phyloP scores from a whole-genome alignment of 257 asterid genomes.

The Thymus quinquecostatus region DNA sequence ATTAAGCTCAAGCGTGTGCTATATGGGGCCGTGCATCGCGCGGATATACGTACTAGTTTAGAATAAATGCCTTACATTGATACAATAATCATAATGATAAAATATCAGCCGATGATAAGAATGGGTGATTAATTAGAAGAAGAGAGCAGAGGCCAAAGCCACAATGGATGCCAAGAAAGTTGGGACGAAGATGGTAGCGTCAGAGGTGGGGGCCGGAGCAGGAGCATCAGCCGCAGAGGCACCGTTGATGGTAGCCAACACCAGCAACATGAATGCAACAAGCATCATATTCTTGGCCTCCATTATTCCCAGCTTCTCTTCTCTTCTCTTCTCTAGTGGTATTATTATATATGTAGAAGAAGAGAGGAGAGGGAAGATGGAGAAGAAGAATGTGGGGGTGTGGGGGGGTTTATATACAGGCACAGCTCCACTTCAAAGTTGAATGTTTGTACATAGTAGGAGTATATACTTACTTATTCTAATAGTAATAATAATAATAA shows the following conservation, averaged over 20 bases:
- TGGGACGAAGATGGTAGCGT: slow-evolving; percentile 51
- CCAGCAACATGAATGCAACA: slow-evolving; percentile 42
- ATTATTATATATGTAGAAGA: slow-evolving; percentile 7
- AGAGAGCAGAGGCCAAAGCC: slow-evolving; percentile 50
- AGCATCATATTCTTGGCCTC: slow-evolving; percentile 49
- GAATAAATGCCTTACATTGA: too few relatives aligned
- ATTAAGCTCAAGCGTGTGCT: too few relatives aligned
- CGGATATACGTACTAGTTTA: too few relatives aligned
- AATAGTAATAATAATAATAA: too few relatives aligned
- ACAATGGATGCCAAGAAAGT: slow-evolving; percentile 46
- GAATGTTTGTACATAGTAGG: too few relatives aligned
- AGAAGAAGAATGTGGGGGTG: background rate
- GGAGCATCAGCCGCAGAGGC: slow-evolving; percentile 58
- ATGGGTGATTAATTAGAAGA: slow-evolving; percentile 34
- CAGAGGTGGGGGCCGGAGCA: slow-evolving; percentile 61
- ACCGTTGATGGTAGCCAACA: slow-evolving; percentile 45
- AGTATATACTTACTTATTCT: too few relatives aligned
- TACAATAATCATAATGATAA: too few relatives aligned
- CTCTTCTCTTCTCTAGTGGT: too few relatives aligned
- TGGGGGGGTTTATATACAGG: slow-evolving; percentile 30
- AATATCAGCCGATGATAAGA: too few relatives aligned
- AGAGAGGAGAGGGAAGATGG: background rate
- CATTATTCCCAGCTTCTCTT: slow-evolving; percentile 26
- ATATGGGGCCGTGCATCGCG: too few relatives aligned
- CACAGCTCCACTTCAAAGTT: slow-evolving; percentile 2